Evolutionary conservation across 2,329 filamentous ascomycete species (phyloP).

Genomic region (Cryphonectria naterciae): DNA sequence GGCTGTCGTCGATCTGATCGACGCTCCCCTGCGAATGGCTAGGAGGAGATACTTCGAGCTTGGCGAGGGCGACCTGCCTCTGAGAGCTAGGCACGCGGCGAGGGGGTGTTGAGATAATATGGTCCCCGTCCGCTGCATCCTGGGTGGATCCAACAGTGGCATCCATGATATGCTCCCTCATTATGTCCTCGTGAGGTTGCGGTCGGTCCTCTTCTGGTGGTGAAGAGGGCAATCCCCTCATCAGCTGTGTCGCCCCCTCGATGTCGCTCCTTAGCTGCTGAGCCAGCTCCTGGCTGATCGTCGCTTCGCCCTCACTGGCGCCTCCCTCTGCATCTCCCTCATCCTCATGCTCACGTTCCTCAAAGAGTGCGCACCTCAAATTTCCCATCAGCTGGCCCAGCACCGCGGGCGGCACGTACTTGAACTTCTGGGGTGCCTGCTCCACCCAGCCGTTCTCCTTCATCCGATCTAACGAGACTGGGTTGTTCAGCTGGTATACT

Average conservation of each 20-base stretch:
- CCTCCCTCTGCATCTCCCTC: not conserved
- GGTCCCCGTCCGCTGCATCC: not conserved
- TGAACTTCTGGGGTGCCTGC: slow-evolving; percentile 53
- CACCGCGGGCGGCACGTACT: slow-evolving; percentile 60
- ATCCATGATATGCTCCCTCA: not conserved
- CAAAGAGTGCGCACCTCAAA: slow-evolving; percentile 56
- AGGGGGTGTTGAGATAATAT: not conserved
- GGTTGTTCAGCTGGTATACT: slow-evolving; percentile 66
- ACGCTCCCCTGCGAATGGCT: slow-evolving; percentile 14
- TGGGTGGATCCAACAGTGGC: slow-evolving; percentile 14
- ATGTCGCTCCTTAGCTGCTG: slow-evolving; percentile 55
- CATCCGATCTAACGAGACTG: slow-evolving; percentile 56
- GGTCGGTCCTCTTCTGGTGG: not conserved
- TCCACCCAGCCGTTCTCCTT: slow-evolving; percentile 59
- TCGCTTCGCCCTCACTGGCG: slow-evolving; percentile 36
- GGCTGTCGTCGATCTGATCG: slow-evolving; percentile 19
- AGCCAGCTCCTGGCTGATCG: slow-evolving; percentile 56
- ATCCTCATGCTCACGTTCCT: slow-evolving; percentile 29
- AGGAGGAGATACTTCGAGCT: slow-evolving; percentile 16
- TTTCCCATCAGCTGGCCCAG: slow-evolving; percentile 63
- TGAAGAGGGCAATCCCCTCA: slow-evolving; percentile 9
- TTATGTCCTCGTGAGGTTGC: not conserved
- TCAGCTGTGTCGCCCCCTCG: slow-evolving; percentile 35
- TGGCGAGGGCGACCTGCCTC: slow-evolving; percentile 17
- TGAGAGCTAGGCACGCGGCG: not conserved